Evolutionary conservation across 164 flowering plant species (phyloP), one percentile per base, ranked within the genome.

Genomic region (Vitis riparia): DNA sequence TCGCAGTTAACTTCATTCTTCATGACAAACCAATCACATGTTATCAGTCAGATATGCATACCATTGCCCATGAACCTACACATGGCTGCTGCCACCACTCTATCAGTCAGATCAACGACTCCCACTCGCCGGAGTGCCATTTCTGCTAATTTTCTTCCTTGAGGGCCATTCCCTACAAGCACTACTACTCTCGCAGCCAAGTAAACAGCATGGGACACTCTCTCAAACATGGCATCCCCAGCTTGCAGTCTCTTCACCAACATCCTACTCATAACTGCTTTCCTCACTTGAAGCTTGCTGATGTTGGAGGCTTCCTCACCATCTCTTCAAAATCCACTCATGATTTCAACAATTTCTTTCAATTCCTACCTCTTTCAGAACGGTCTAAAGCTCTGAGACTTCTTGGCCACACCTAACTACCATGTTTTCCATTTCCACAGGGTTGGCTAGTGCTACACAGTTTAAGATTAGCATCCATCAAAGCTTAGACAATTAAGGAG

Each of bases 41-140:
- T 71, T 83, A 55, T 80, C 82, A 19, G 71, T 64, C 70, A 88
- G n/a, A 23, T 71, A 72, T 8, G 67, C 63, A 71, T 93, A 95
- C 98, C 98, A 95, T 27, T 86, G 85, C 13, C 93, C 83, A 69
- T 95, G 99, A 61, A 75, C 81, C 0, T 94, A 81, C 11, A 89
- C 23, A 72, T 73, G 5, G 94, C 92, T 29, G 76, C 85, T 66
- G 77, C 81, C 48, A 80, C 78, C 72, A 93, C 44, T 3, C 67
- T n/a, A 80, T 85, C 81, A 2, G 75, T 63, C 50, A 91, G 78
- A 61, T 61, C 62, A n/a, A 67, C 75, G 4, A 89, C 95, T 14
- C 98, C 98, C n/a, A 96, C 80, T 60, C 84, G 86, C 67, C 84
- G 71, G 3, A 96, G 88, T 2, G 91, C 85, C 50, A 19, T 72